phyloP scores from a whole-genome alignment of 768 basidiomycete species.

The Tricholoma sp. region DNA sequence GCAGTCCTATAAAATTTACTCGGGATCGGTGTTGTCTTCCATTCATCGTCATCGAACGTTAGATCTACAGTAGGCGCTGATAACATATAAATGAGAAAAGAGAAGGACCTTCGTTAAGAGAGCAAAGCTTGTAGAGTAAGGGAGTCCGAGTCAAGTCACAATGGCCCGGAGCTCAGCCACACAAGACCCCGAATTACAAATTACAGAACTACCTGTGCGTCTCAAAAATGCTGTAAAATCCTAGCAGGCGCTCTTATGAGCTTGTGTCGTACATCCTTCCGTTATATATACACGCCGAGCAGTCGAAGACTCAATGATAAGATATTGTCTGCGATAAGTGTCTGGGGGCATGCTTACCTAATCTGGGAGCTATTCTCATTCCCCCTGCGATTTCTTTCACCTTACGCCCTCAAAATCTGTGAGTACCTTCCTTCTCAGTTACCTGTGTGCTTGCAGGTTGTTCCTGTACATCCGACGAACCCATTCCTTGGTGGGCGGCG shows the following conservation, averaged over 20 bases:
- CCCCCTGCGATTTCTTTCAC: conserved; percentile 33
- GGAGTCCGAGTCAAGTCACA: neutral
- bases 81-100: conserved; percentile 41
- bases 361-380: conserved; percentile 6
- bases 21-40: conserved; percentile 48
- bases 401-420: conserved; percentile 49
- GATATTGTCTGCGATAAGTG: conserved; percentile 4
- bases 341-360: conserved; percentile 22
- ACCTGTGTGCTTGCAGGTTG: conserved; percentile 10
- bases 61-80: conserved; percentile 55
- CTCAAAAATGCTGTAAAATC: neutral
- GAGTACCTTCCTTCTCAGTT: conserved; percentile 32
- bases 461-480: conserved; percentile 9
- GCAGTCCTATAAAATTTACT: conserved; percentile 53
- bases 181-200: neutral
- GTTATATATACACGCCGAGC: no score
- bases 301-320: neutral
- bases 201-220: neutral
- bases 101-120: conserved; percentile 1
- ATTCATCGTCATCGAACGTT: conserved; percentile 67
- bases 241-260: neutral
- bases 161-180: neutral
- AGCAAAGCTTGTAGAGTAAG: conserved; percentile 1
- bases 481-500: conserved; percentile 8
- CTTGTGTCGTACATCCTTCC: neutral